Percentiles rank a stretch among this genome's conserved stretches.
These are phyloP conservation scores for Crucibulum parvulum DNA, from an alignment of 1,284 basidiomycete species.

Conservation along the genomic window DNA sequence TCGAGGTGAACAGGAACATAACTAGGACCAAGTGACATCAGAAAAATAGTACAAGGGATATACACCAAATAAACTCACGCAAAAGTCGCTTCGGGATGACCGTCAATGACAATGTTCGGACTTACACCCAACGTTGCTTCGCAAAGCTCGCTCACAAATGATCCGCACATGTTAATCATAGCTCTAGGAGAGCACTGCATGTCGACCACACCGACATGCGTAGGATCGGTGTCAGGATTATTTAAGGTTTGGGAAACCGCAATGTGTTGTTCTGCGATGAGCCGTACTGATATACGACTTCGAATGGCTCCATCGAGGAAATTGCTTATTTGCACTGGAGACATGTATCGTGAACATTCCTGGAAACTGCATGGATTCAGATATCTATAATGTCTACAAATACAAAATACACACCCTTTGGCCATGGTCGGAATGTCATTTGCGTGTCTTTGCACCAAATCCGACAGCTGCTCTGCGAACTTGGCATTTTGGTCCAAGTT, in stretches of 20 bases:
- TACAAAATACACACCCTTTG: conserved; percentile 67
- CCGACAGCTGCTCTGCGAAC: conserved; percentile 74
- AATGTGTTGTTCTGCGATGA: conserved; percentile 94
- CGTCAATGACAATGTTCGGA: conserved; percentile 74
- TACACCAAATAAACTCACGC: conserved; percentile 56
- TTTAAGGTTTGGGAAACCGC: conserved; percentile 75
- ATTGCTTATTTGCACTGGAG: conserved; percentile 73
- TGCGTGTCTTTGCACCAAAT: conserved; percentile 79
- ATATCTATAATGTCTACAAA: background rate
- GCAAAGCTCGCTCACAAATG: conserved; percentile 84
- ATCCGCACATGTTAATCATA: conserved; percentile 81
- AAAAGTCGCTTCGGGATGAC: conserved; percentile 74
- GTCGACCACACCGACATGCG: conserved; percentile 73
- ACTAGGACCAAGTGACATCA: conserved; percentile 42
- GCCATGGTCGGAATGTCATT: conserved; percentile 92
- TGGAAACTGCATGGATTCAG: conserved; percentile 66
- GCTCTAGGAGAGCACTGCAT: conserved; percentile 70
- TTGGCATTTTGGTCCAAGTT: conserved; percentile 73
- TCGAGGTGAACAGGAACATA: conserved; percentile 91
- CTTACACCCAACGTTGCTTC: conserved; percentile 84
- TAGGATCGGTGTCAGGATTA: conserved; percentile 36
- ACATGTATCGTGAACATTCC: conserved; percentile 87
- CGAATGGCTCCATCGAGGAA: conserved; percentile 89
- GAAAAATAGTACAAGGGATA: conserved; percentile 20
- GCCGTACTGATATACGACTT: conserved; percentile 85